Conservation (phyloP, 2,329 filamentous ascomycete genomes). For the Phyllosticta paracitricarpa region DNA sequence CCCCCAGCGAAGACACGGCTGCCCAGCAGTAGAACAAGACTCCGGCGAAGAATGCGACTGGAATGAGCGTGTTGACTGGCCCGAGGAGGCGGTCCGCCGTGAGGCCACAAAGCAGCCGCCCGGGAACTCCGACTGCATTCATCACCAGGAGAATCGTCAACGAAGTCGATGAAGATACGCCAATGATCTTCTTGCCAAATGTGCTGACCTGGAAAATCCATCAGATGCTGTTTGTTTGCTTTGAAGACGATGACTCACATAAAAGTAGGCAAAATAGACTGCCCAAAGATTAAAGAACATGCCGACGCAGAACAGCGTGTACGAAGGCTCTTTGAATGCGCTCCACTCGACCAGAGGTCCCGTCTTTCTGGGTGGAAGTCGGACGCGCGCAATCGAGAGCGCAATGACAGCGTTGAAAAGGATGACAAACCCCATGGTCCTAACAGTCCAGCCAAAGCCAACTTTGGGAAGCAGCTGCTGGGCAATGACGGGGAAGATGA, state of each 20-base stretch:
- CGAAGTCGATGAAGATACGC: conserved; percentile 34
- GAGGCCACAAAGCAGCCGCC: conserved; percentile 38
- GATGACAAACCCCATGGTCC: conserved; percentile 34
- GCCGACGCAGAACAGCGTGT: conserved; percentile 36
- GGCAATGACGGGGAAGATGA: conserved; percentile 15
- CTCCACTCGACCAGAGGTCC: conserved; percentile 45
- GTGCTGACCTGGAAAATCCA: not conserved
- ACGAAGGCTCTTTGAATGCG: conserved; percentile 47
- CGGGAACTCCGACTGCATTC: conserved; percentile 41
- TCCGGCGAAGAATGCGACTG: conserved; percentile 28
- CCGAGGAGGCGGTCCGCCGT: conserved; percentile 33
- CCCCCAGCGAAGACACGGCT: conserved; percentile 25
- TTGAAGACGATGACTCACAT: conserved; percentile 29
- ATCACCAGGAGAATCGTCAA: conserved; percentile 42
- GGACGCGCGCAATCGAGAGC: conserved; percentile 29
- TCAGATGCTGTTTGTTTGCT: not conserved
- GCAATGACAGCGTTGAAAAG: conserved; percentile 21
- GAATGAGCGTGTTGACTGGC: conserved; percentile 32
- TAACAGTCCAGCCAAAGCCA: conserved; percentile 16
- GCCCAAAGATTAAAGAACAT: conserved; percentile 38
- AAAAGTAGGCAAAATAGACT: conserved; percentile 49
- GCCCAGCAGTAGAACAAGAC: conserved; percentile 37
- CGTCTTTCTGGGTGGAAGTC: conserved; percentile 33
- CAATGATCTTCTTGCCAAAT: conserved; percentile 17
- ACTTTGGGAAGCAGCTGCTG: conserved; percentile 11